Percentiles rank a stretch among this genome's conserved stretches.
These are phyloP conservation scores for Furcasterigmium furcatum DNA, from an alignment of 2,329 filamentous ascomycete species.

Conservation along the genomic window DNA sequence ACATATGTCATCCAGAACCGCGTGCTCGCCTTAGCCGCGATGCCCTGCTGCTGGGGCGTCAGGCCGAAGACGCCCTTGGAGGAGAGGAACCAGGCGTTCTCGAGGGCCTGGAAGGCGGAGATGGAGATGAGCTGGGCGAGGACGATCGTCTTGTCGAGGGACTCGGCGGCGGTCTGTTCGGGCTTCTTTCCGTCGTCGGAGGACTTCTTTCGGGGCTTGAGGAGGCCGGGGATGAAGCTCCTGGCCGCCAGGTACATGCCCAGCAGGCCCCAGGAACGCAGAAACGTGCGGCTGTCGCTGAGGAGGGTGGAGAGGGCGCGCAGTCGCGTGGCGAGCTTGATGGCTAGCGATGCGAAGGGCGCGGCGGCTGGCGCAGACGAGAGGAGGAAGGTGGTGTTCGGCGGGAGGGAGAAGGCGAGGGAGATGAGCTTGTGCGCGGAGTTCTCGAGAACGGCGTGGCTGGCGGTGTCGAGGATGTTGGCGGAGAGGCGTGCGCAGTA, in stretches of 20 bases:
- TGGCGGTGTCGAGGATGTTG: slow-evolving; percentile 46
- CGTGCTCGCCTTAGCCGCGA: slow-evolving; percentile 68
- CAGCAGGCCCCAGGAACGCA: slow-evolving; percentile 73
- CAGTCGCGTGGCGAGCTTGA: slow-evolving; percentile 50
- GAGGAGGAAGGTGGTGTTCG: slow-evolving; percentile 43
- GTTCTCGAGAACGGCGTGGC: slow-evolving; percentile 54
- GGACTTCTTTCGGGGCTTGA: slow-evolving; percentile 19
- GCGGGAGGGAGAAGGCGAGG: slow-evolving; percentile 48
- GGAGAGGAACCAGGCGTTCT: slow-evolving; percentile 79
- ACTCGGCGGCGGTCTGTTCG: slow-evolving; percentile 31
- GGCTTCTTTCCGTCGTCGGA: slow-evolving; percentile 24
- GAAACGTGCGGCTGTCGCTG: slow-evolving; percentile 68
- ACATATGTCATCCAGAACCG: slow-evolving; percentile 81
- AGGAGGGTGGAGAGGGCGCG: slow-evolving; percentile 63
- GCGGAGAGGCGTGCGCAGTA: slow-evolving; percentile 61
- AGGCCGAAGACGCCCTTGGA: slow-evolving; percentile 67
- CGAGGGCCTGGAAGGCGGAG: slow-evolving; percentile 70
- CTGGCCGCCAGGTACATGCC: slow-evolving; percentile 69
- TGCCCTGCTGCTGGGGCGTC: slow-evolving; percentile 51
- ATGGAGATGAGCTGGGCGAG: slow-evolving; percentile 68
- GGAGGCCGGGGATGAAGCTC: slow-evolving; percentile 33
- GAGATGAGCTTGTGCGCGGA: slow-evolving; percentile 49
- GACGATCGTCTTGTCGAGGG: slow-evolving; percentile 47
- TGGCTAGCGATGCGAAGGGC: slow-evolving; percentile 36
- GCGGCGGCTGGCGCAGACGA: slow-evolving; percentile 32